phyloP scores from a whole-genome alignment of 2,329 filamentous ascomycete species.

The Fusarium kyushuense region DNA sequence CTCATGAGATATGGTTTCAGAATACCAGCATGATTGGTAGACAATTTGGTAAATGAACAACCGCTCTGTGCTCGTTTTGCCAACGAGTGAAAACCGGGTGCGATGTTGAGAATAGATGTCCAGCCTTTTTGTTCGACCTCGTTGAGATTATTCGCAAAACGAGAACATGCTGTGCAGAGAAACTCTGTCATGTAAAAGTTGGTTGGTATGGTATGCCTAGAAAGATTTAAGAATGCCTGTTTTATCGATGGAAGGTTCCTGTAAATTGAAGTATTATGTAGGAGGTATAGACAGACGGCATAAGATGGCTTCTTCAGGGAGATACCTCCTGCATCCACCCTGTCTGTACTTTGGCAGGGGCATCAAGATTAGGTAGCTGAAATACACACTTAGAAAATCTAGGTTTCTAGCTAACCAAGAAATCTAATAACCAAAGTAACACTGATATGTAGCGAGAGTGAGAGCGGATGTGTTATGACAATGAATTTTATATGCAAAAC shows the following conservation, averaged over 20 bases:
- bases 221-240: too few species aligned
- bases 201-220: too few species aligned
- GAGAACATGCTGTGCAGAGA: slow-evolving; percentile 6
- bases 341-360: neutral
- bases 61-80: neutral
- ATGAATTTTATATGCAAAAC: neutral
- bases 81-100: neutral
- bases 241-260: neutral
- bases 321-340: neutral
- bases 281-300: neutral
- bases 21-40: neutral
- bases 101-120: neutral
- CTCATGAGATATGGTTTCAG: neutral
- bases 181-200: neutral
- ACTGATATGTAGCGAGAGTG: neutral
- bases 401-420: neutral
- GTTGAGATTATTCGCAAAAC: neutral
- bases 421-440: neutral
- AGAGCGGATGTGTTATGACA: neutral
- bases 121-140: neutral
- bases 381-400: neutral
- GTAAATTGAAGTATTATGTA: neutral
- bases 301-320: neutral
- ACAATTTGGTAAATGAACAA: neutral
- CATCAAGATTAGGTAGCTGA: neutral